phyloP scores from a whole-genome alignment of 2,329 filamentous ascomycete genomes.

The Aspergillus awamori region DNA sequence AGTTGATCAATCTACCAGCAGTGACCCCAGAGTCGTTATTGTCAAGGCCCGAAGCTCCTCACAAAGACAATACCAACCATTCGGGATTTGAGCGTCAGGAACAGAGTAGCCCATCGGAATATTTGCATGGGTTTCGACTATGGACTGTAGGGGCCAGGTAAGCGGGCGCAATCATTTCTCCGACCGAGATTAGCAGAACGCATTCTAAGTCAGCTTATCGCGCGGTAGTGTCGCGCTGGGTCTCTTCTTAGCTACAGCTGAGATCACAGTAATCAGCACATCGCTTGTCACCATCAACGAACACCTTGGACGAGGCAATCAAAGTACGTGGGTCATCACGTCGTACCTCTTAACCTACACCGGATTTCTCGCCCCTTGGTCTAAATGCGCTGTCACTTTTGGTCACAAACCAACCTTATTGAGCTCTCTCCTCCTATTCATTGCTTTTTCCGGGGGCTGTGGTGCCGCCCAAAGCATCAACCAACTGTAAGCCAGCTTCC shows the following conservation, averaged over 20 bases:
- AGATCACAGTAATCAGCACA: constrained; percentile 57
- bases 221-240: neutral
- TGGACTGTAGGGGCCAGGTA: constrained; percentile 4
- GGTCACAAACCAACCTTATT: constrained; percentile 50
- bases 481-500: constrained; percentile 31
- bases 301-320: constrained; percentile 40
- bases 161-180: neutral
- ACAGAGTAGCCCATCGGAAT: neutral
- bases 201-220: neutral
- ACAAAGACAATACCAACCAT: neutral
- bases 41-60: neutral
- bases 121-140: constrained; percentile 5
- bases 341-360: constrained; percentile 55
- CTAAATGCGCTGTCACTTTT: constrained; percentile 63
- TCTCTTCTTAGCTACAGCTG: constrained; percentile 51
- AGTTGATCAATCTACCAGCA: neutral
- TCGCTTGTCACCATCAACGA: constrained; percentile 52
- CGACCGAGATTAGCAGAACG: neutral
- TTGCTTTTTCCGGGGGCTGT: constrained; percentile 47
- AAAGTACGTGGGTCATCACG: constrained; percentile 52
- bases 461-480: constrained; percentile 40
- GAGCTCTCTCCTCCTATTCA: constrained; percentile 51
- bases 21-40: neutral
- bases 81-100: neutral
- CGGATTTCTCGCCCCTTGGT: constrained; percentile 59